A percentile compares a stretch with the other conserved stretches of the same genome.
phyloP scores from a whole-genome alignment of 345 rosid genomes.

The Euphorbia tirucalli region DNA sequence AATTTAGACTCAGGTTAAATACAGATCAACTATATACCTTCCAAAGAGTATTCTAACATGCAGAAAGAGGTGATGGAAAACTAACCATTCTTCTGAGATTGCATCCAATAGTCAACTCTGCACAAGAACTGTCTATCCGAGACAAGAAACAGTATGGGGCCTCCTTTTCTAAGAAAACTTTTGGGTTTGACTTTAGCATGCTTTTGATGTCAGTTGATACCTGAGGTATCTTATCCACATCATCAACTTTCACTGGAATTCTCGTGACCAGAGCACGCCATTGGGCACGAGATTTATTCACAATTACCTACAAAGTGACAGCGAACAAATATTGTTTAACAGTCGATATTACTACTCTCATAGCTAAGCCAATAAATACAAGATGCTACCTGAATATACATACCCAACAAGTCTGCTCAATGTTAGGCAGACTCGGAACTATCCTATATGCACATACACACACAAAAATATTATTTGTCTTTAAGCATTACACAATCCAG shows the following conservation, averaged over 20 bases:
- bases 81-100: constrained; percentile 76
- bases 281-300: constrained; percentile 83
- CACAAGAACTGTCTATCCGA: constrained; percentile 59
- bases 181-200: constrained; percentile 56
- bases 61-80: not conserved
- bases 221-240: constrained; percentile 62
- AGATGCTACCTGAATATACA: not conserved
- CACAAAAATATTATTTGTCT: not conserved
- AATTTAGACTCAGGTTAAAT: no score
- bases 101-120: constrained; percentile 80
- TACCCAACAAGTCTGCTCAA: not conserved
- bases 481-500: no score
- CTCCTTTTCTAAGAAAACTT: constrained; percentile 77
- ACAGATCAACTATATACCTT: not conserved
- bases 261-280: constrained; percentile 64
- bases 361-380: not conserved
- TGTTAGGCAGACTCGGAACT: not conserved
- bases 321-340: not conserved
- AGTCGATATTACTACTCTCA: not conserved
- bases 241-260: constrained; percentile 65
- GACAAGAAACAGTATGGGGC: constrained; percentile 82
- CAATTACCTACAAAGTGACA: constrained; percentile 55
- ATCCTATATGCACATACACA: not conserved
- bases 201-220: constrained; percentile 70
- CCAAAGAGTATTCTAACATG: not conserved